Evolutionary conservation across 441 rosid species (phyloP).

Genomic region (Adansonia madagascariensis): DNA sequence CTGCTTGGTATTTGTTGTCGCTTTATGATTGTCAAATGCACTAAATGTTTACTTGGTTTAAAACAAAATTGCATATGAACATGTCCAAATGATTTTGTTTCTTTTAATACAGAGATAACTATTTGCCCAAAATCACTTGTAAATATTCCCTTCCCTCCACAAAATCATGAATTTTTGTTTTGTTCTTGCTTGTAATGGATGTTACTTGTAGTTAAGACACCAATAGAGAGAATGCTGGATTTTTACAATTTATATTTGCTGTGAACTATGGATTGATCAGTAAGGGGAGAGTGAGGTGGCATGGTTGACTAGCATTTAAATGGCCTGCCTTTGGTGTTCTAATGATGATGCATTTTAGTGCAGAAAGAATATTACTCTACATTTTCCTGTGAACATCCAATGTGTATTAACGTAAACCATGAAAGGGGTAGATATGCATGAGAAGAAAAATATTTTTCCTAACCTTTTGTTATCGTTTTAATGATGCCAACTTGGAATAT

Average conservation of each 20-base stretch:
- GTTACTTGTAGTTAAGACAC: neutral
- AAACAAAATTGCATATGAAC: no score
- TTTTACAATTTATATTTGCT: neutral
- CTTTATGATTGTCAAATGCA: neutral
- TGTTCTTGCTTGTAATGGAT: neutral
- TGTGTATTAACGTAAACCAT: neutral
- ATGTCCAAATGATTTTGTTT: constrained; percentile 5
- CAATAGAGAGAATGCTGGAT: neutral
- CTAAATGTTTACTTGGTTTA: no score
- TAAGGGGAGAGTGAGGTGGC: neutral
- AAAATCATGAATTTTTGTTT: neutral
- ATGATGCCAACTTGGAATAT: neutral
- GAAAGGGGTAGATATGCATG: neutral
- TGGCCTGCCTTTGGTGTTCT: neutral
- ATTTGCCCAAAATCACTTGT: neutral
- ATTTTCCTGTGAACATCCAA: neutral
- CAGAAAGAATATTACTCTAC: neutral
- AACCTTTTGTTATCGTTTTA: neutral
- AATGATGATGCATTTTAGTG: neutral
- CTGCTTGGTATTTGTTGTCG: neutral
- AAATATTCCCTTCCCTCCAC: neutral
- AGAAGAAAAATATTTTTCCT: neutral
- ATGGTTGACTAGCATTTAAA: neutral
- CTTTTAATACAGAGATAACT: neutral
- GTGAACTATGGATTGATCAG: neutral